Conservation (phyloP, 768 basidiomycete species). For the Suillus americanus region DNA sequence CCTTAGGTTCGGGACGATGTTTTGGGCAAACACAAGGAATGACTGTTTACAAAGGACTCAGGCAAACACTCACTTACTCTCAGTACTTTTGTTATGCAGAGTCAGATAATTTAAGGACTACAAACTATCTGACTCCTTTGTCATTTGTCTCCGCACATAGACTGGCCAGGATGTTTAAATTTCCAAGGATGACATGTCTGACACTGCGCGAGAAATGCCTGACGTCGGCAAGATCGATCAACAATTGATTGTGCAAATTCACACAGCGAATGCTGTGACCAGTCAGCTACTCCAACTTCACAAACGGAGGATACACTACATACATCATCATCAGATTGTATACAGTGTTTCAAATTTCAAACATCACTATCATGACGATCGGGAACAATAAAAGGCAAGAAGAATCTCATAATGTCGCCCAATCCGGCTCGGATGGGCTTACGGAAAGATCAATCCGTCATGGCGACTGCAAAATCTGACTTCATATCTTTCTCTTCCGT, state of each 20-base stretch:
- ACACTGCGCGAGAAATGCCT: not conserved
- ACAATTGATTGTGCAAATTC: not conserved
- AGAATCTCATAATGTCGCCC: not conserved
- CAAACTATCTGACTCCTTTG: too few species aligned
- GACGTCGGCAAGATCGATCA: not conserved
- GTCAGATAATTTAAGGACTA: too few species aligned
- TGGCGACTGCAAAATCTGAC: not conserved
- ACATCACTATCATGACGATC: not conserved
- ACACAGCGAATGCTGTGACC: not conserved
- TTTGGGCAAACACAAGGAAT: not conserved
- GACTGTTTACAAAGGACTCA: too few species aligned
- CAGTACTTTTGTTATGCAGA: too few species aligned
- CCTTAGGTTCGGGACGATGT: not conserved
- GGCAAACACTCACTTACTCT: too few species aligned
- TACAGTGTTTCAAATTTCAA: too few species aligned
- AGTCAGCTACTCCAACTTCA: not conserved
- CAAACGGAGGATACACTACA: not conserved
- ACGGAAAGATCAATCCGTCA: not conserved
- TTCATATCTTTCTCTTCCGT: conserved; percentile 8
- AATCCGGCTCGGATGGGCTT: not conserved
- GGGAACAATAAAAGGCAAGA: not conserved
- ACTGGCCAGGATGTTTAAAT: not conserved
- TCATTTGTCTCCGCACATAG: too few species aligned
- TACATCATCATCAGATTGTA: not conserved
- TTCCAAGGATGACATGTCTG: not conserved